phyloP scores from a whole-genome alignment of 768 basidiomycete genomes.

The Boletus coccyginus region DNA sequence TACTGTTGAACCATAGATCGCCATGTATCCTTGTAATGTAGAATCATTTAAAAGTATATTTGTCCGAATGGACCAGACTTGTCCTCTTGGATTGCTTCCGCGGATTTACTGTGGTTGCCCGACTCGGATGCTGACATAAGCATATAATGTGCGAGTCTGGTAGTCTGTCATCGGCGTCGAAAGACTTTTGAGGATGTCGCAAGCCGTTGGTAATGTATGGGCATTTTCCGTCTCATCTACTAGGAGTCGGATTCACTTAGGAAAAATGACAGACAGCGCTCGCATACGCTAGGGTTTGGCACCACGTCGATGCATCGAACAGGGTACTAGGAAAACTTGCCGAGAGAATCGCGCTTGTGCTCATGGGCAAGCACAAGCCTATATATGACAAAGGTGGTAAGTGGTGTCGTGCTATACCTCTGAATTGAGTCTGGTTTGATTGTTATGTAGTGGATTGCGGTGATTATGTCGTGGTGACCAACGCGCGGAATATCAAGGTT shows the following conservation, averaged over 20 bases:
- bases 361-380: conserved; percentile 99
- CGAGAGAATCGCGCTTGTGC: conserved; percentile 86
- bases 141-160: neutral
- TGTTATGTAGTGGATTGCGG: conserved; percentile 82
- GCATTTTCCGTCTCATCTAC: neutral
- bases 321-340: conserved; percentile 94
- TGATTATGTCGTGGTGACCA: conserved; percentile 96
- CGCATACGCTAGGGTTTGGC: conserved; percentile 95
- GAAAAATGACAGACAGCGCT: conserved; percentile 73
- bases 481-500: conserved; percentile 78
- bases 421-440: neutral
- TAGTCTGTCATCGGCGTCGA: neutral
- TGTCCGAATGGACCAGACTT: neutral
- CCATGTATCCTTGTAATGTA: neutral
- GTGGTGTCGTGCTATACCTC: conserved; percentile 21
- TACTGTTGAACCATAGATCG: neutral
- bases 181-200: conserved; percentile 56
- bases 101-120: neutral
- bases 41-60: neutral
- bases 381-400: conserved; percentile 89
- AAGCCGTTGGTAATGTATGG: conserved; percentile 78
- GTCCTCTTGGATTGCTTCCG: too few species aligned
- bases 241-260: neutral
- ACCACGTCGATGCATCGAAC: conserved; percentile 88
- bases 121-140: neutral